Base-by-base conservation (phyloP, 768 basidiomycete genomes). In the Lactarius pseudohatsudake region DNA sequence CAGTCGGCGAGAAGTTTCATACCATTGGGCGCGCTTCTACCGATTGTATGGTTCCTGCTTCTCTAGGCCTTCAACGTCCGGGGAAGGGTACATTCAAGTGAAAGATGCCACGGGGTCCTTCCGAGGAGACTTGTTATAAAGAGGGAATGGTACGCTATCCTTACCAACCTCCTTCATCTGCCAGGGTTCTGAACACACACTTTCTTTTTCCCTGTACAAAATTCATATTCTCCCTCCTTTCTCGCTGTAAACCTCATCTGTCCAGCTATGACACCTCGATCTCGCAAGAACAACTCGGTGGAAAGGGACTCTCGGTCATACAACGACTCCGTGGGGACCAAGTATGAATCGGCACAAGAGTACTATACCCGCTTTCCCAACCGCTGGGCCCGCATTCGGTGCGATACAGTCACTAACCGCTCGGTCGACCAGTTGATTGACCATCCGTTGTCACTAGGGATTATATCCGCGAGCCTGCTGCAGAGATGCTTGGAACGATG, bases 401-500 rank as follows among this genome's bases (percentile, higher is more conserved):
- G 13, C n/a, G 60, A 41, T 2, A 6, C 16, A 6, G 22, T 43
- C 36, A 15, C 15, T 13, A 2, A 22, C 2, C 26, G 6, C 22
- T 40, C 16, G 20, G 10, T 34, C 15, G 20, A 20, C n/a, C 15
- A 2, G 36, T 13, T 40, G n/a, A 36, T 18, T 32, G n/a, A 30
- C 59, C 2, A 20, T 26, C 1, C 26, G 5, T 13, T 34, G 20
- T 28, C 4, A 9, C 10, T 26, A 67, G 66, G 8, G 55, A 62
- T 22, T 45, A 30, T 22, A 45, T 67, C 26, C 66, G 66, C 43
- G 66, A 63, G n/a, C 56, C 66, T 13, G 62, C 62, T 8, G 66
- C 57, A 3, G 66, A 62, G 40, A 41, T 63, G 57, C 22, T 67
- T 16, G 66, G 57, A 15, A 54, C 40, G 34, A 67, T 67, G 66